Base-by-base conservation (phyloP, 2,329 filamentous ascomycete genomes). In the Claviceps quebecensis region DNA sequence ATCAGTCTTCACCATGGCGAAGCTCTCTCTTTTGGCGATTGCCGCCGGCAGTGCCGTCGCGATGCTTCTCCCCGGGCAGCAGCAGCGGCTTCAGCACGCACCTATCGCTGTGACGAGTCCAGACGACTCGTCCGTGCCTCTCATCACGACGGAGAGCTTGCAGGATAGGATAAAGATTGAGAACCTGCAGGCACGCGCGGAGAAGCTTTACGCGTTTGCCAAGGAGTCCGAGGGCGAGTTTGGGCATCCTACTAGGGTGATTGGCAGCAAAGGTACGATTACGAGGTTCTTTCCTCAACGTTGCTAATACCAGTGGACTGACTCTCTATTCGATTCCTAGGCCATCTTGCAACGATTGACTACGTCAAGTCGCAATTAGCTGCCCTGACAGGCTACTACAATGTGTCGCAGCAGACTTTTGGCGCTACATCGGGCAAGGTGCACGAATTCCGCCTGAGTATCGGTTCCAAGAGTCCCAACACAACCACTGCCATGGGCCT, bases 221-320 rank as follows among this genome's bases (percentile, higher is more conserved):
- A 70, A 81, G 63, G 68, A 74, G 49, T 73, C 75, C 11, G 67
- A 76, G 54, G 69, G 73, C 1, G 79, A 85, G 55, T 84, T 80
- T 60, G 76, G 77, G 54, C 83, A 83, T 58, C 83, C 83, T 1
- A 87, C 83, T 1, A 75, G 83, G 50, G 83, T 86, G 22, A 86
- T 87, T 56, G 83, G 83, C 34, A 84, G 80, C 55, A 61, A 75
- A 61, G 80, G 80, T 81, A 39, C 22, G 49, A 19, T 55, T 34
- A 11, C 29, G 26, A 29, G 26, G 26, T 29, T 11, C 29, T 11
- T 34, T 11, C 9, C 29, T 34, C 29, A 11, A 34, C 9, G 29
- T 8, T 11, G 9, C 29, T 34, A 11, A 4, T 34, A 34, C 29
- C 29, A 4, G 29, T 34, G 9, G 9, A 34, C 29, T 34, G 29